Evolutionary conservation across 805 yeast genomes (phyloP).

Genomic region (Cyberlindnera amylophila): DNA sequence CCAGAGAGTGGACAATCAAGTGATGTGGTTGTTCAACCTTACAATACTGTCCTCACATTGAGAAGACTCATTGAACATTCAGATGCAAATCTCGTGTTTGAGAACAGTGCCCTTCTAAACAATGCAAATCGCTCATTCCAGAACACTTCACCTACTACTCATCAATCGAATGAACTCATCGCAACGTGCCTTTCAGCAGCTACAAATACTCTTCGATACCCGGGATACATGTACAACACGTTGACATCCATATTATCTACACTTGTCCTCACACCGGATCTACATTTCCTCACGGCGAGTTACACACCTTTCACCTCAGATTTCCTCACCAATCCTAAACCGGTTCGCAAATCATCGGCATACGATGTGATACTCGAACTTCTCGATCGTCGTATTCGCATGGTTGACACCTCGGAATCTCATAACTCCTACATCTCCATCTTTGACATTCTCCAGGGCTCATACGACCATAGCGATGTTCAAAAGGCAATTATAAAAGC

Average conservation of each 20-base stretch:
- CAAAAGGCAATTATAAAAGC: conserved; percentile 63
- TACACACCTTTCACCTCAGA: conserved; percentile 77
- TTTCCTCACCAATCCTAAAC: conserved; percentile 54
- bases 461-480: conserved; percentile 62
- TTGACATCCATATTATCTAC: conserved; percentile 77
- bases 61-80: conserved; percentile 78
- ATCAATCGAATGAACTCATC: conserved; percentile 80
- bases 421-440: conserved; percentile 60
- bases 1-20: conserved; percentile 77
- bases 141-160: conserved; percentile 59
- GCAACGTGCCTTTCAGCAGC: conserved; percentile 80
- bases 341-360: conserved; percentile 67
- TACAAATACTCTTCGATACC: conserved; percentile 86
- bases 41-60: conserved; percentile 81
- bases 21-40: conserved; percentile 98
- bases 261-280: conserved; percentile 78
- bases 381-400: conserved; percentile 69
- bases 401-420: conserved; percentile 51
- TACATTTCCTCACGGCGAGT: conserved; percentile 71
- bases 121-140: conserved; percentile 64
- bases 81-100: conserved; percentile 86
- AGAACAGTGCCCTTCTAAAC: conserved; percentile 76
- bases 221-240: conserved; percentile 87
- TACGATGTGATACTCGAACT: conserved; percentile 83
- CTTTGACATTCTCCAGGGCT: conserved; percentile 65